phyloP scores from a whole-genome alignment of 2,329 filamentous ascomycete species.

The Penicillium sp. region DNA sequence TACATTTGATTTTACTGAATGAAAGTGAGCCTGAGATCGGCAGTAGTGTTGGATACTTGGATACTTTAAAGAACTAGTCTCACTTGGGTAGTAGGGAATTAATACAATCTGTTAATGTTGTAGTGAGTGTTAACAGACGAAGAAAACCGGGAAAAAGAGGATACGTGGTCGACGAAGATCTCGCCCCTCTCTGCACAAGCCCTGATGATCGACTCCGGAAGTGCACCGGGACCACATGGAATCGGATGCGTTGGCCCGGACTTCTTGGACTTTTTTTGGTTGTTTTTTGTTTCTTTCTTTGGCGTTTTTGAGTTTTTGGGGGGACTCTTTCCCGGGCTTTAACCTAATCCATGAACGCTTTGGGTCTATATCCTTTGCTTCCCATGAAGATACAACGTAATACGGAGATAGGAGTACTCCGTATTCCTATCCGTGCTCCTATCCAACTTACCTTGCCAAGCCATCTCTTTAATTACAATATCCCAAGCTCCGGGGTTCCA shows the following conservation, averaged over 20 bases:
- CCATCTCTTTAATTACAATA: not conserved
- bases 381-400: no score
- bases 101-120: no score
- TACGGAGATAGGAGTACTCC: no score
- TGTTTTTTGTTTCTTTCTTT: not conserved
- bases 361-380: not conserved
- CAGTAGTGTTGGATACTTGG: not conserved
- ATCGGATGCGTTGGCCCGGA: conserved; percentile 21
- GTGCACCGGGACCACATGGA: conserved; percentile 29
- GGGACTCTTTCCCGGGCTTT: conserved; percentile 3
- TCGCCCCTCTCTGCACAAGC: conserved; percentile 20
- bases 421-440: no score
- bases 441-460: not conserved
- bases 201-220: conserved; percentile 28
- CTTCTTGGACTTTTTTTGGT: not conserved
- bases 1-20: not conserved
- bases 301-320: no score
- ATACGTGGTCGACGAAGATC: conserved; percentile 15
- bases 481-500: not conserved
- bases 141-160: not conserved
- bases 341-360: not conserved
- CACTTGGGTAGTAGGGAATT: not conserved
- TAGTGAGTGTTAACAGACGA: no score
- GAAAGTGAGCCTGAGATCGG: conserved; percentile 27
- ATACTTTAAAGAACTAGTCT: not conserved